Evolutionary conservation across 805 yeast species (phyloP).

Genomic region (Vanderwaltozyma verrucispora): DNA sequence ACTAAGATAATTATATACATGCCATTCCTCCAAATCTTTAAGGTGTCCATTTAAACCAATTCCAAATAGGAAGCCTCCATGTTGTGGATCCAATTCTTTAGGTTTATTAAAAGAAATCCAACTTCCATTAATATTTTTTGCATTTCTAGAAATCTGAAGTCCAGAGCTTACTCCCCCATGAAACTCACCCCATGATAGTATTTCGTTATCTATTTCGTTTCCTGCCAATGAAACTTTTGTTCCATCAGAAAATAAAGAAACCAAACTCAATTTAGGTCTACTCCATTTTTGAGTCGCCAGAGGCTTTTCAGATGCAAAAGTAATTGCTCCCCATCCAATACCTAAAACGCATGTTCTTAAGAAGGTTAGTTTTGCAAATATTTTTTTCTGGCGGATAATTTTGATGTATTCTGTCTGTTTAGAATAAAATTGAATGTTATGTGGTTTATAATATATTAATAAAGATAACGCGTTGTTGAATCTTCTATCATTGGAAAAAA

Average conservation of each 20-base stretch:
- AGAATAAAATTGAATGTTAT: slow-evolving; percentile 19
- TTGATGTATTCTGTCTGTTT: slow-evolving; percentile 46
- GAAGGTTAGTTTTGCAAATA: slow-evolving; percentile 50
- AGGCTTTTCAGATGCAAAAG: slow-evolving; percentile 42
- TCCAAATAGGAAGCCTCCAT: slow-evolving; percentile 91
- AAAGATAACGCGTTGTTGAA: slow-evolving; percentile 66
- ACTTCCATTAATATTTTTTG: slow-evolving; percentile 58
- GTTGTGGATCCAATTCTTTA: slow-evolving; percentile 57
- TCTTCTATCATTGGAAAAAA: slow-evolving; percentile 70
- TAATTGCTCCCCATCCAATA: slow-evolving; percentile 24
- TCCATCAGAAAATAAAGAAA: slow-evolving; percentile 56
- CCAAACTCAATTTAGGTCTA: slow-evolving; percentile 64
- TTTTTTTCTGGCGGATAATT: slow-evolving; percentile 41
- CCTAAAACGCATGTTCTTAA: slow-evolving; percentile 55
- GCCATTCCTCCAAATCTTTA: slow-evolving; percentile 85
- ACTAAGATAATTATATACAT: slow-evolving; percentile 82
- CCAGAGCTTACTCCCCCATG: slow-evolving; percentile 91
- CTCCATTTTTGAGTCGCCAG: slow-evolving; percentile 77
- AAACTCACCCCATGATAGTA: slow-evolving; percentile 74
- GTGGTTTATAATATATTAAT: slow-evolving; percentile 32
- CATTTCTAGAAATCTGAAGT: slow-evolving; percentile 55
- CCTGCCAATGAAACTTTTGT: slow-evolving; percentile 48
- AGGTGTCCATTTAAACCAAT: slow-evolving; percentile 88
- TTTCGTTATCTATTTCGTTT: slow-evolving; percentile 40
- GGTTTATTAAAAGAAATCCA: slow-evolving; percentile 91